Evolutionary conservation across 2,329 filamentous ascomycete genomes (phyloP), one percentile per base, ranked within the genome.

Genomic region (Aureobasidium subglaciale): DNA sequence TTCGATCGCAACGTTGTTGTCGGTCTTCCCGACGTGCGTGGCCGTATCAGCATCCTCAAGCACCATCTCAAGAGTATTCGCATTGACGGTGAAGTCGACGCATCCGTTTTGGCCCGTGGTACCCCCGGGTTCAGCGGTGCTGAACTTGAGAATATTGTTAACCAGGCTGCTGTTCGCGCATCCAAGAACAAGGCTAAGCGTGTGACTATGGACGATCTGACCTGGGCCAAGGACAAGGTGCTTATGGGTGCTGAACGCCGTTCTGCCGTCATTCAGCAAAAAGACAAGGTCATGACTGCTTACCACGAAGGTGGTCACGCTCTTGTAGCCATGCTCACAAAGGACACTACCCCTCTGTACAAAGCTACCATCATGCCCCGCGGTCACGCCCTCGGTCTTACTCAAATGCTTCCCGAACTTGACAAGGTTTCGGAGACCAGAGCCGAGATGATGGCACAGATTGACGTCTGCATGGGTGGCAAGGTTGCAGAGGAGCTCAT

Each of bases 161-260:
- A 99, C 72, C 89, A 96, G 68, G 93, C 93, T 29, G 93, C 93
- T 20, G 86, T 99, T 40, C 89, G 87, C 65, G 93, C 93, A n/a
- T 95, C 90, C 65, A 90, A 93, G 69, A 81, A 88, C 62, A 93
- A 91, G 73, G 81, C 87, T 35, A 78, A 77, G 58, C 80, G 85
- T 42, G 88, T 99, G 53, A 80, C 81, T 11, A 86, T 90, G 70
- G 73, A 80, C 30, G 90, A 97, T 67, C 85, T 97, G 61, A 91
- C 96, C 63, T 99, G 92, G 91, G 93, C 93, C 56, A 97, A 95
- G 73, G 93, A 99, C 75, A 93, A 93, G 74, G 88, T 99, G 54
- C 86, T 96, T 70, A 96, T 99, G 90, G 93, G 93, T 34, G 88
- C 92, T 2, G 93, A 99, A 74, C 84, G 86, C 67, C 88, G 85